These are phyloP conservation scores for Fusarium irregulare DNA, from an alignment of 2,329 filamentous ascomycete genomes.

Conservation along the genomic window DNA sequence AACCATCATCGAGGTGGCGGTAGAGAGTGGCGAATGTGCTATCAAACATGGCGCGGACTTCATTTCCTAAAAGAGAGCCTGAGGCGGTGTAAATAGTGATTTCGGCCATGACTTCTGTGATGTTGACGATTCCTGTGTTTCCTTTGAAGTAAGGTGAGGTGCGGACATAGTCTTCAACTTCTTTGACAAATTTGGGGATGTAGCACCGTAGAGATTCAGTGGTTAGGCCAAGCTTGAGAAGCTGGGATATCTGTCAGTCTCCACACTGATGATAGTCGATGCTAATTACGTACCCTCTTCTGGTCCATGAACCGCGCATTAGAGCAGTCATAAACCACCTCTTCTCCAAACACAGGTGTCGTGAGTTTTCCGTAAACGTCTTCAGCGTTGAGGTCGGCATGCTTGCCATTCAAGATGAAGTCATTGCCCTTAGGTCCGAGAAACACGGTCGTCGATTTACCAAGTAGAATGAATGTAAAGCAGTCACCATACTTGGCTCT, in stretches of 20 bases:
- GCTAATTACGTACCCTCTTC: constrained; percentile 73
- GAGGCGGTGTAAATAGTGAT: constrained; percentile 93
- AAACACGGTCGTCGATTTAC: constrained; percentile 87
- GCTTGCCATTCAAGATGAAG: constrained; percentile 90
- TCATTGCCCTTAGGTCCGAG: constrained; percentile 86
- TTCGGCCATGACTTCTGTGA: constrained; percentile 81
- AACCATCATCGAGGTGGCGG: constrained; percentile 89
- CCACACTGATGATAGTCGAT: too few relatives aligned
- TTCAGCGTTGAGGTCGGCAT: constrained; percentile 88
- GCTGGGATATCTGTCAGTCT: constrained; percentile 45
- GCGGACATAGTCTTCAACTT: constrained; percentile 79
- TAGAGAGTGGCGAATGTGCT: constrained; percentile 83
- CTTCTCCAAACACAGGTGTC: constrained; percentile 78
- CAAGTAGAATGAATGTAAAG: constrained; percentile 88
- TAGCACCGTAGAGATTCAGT: constrained; percentile 78
- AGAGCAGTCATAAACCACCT: constrained; percentile 90
- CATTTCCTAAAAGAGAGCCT: constrained; percentile 83
- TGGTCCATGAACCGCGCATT: constrained; percentile 95
- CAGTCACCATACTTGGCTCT: constrained; percentile 86
- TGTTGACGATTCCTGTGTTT: constrained; percentile 74
- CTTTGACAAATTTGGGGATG: constrained; percentile 79
- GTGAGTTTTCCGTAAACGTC: constrained; percentile 86
- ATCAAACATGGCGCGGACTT: constrained; percentile 83
- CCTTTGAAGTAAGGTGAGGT: constrained; percentile 73
- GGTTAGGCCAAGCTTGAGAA: constrained; percentile 82